Evolutionary conservation across 2,329 filamentous ascomycete genomes (phyloP).

Genomic region (Grosmannia serpens): DNA sequence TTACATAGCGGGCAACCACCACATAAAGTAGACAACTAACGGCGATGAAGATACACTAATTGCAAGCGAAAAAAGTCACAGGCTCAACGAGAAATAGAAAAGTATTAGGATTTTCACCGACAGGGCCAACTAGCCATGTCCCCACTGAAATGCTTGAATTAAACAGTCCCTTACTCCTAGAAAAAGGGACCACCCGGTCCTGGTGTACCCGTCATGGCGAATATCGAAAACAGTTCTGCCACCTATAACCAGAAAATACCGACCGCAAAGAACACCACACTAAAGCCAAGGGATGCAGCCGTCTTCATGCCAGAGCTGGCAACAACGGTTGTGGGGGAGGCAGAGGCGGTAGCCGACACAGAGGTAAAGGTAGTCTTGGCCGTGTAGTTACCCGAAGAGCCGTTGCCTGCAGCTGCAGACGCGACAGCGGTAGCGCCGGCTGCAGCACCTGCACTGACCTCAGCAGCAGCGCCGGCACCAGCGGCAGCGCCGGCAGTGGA

Average conservation of each 20-base stretch:
- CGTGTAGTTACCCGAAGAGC: background rate
- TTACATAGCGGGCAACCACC: too few relatives aligned
- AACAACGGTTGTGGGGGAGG: background rate
- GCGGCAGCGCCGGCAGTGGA: background rate
- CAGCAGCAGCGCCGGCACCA: background rate
- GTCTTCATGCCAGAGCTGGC: slow-evolving; percentile 9
- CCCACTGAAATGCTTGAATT: too few relatives aligned
- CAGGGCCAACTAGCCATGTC: too few relatives aligned
- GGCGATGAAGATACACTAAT: too few relatives aligned
- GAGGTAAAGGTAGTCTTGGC: background rate
- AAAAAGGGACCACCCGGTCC: background rate
- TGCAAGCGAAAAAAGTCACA: too few relatives aligned
- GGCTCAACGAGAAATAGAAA: too few relatives aligned
- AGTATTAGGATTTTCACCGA: too few relatives aligned
- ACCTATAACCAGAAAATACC: slow-evolving; percentile 3
- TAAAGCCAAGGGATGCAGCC: slow-evolving; percentile 3
- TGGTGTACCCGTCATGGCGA: background rate
- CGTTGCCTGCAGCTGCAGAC: background rate
- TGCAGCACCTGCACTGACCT: background rate
- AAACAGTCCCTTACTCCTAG: background rate
- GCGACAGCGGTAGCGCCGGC: background rate
- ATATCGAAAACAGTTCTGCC: background rate
- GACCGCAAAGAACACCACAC: slow-evolving; percentile 4
- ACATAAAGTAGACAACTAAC: too few relatives aligned
- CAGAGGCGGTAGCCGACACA: background rate